Conservation (phyloP, 1,284 basidiomycete genomes). For the Cryptococcus neoformans region DNA sequence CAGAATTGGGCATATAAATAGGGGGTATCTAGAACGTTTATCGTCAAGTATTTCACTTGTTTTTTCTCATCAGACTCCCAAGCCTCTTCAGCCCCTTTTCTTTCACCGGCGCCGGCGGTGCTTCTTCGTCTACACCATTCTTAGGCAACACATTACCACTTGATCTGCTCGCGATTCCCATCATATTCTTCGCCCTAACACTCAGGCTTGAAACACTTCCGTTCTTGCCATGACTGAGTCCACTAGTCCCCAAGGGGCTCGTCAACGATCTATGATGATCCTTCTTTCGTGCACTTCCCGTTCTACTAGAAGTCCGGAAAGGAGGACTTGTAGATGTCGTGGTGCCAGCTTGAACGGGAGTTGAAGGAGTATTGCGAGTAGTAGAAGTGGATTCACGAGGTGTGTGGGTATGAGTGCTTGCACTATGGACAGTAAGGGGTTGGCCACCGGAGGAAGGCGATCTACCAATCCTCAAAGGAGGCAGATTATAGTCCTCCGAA, state of each 20-base stretch:
- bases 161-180: constrained; percentile 1
- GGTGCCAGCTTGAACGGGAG: neutral
- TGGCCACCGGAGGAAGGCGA: neutral
- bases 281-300: neutral
- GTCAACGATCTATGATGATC: neutral
- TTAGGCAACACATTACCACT: constrained; percentile 1
- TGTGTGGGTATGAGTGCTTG: neutral
- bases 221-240: neutral
- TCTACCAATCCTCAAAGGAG: neutral
- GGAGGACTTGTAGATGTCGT: neutral
- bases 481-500: neutral
- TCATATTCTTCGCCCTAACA: constrained; percentile 9
- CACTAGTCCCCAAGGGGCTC: neutral
- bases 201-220: neutral
- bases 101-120: constrained; percentile 1
- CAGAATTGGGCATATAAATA: neutral
- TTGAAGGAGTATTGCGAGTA: neutral
- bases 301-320: neutral
- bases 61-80: constrained; percentile 32
- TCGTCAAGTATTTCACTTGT: neutral
- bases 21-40: neutral
- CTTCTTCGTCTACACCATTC: neutral
- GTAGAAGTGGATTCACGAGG: neutral
- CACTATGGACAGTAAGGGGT: neutral
- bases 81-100: constrained; percentile 30